These are phyloP conservation scores for Xanthoconium stramineum DNA, from an alignment of 768 basidiomycete species.

Conservation along the genomic window DNA sequence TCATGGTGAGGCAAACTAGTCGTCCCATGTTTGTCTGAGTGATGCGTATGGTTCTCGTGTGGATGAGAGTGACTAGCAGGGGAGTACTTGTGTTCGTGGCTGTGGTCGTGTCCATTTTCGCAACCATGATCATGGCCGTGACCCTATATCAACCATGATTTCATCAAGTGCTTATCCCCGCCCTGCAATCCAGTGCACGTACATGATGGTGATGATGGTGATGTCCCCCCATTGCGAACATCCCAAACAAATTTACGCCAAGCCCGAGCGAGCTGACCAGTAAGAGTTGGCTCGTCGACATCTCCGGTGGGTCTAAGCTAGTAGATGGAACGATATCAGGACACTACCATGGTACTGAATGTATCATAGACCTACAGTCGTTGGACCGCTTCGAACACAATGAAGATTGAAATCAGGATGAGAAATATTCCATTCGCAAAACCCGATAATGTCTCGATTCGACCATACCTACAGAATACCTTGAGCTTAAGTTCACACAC, in stretches of 20 bases:
- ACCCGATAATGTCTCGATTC: slow-evolving; percentile 95
- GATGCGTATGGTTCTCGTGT: slow-evolving; percentile 29
- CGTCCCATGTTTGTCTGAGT: slow-evolving; percentile 13
- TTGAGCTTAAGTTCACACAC: not conserved
- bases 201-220: slow-evolving; percentile 66
- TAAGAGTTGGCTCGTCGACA: slow-evolving; percentile 92
- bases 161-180: not conserved
- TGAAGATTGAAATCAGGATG: slow-evolving; percentile 93
- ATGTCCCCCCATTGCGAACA: slow-evolving; percentile 98
- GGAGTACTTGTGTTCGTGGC: slow-evolving; percentile 30
- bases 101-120: slow-evolving; percentile 13
- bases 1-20: slow-evolving; percentile 14
- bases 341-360: not conserved
- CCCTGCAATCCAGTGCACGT: slow-evolving; percentile 22
- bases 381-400: slow-evolving; percentile 96
- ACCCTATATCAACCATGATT: slow-evolving; percentile 10
- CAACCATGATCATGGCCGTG: slow-evolving; percentile 17
- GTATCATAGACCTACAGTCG: slow-evolving; percentile 60
- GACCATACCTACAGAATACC: slow-evolving; percentile 63
- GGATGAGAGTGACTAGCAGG: slow-evolving; percentile 35
- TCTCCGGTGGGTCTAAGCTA: slow-evolving; percentile 92
- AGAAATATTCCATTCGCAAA: slow-evolving; percentile 97
- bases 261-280: slow-evolving; percentile 87
- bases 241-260: slow-evolving; percentile 93
- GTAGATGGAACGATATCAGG: not conserved